phyloP scores from a whole-genome alignment of 1,139 yeast genomes.

The Zygosaccharomyces pseudobailii region DNA sequence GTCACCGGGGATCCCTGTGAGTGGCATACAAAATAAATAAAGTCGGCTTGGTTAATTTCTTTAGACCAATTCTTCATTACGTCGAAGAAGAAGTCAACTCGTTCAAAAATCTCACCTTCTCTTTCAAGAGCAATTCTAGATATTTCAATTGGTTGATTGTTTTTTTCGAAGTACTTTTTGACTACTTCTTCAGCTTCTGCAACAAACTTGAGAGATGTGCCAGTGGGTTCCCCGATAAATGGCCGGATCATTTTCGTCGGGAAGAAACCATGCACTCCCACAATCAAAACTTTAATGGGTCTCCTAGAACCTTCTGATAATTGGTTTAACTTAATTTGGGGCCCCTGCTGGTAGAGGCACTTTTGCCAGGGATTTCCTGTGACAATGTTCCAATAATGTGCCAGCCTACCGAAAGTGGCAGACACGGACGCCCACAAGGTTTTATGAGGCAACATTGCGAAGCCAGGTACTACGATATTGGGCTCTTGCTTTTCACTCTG shows the following conservation, averaged over 20 bases:
- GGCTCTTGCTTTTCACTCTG: conserved; percentile 19
- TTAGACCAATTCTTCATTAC: conserved; percentile 66
- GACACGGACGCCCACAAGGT: conserved; percentile 24
- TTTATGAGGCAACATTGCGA: conserved; percentile 28
- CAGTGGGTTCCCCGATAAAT: conserved; percentile 86
- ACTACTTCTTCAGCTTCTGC: conserved; percentile 80
- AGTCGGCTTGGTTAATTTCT: conserved; percentile 73
- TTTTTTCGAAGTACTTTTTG: conserved; percentile 61
- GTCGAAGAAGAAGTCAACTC: conserved; percentile 76
- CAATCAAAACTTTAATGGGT: conserved; percentile 45
- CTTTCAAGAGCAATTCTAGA: conserved; percentile 91
- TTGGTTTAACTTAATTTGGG: conserved; percentile 17
- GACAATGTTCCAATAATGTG: conserved; percentile 20
- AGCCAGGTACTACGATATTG: conserved; percentile 31
- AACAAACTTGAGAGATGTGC: conserved; percentile 82
- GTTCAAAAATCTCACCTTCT: conserved; percentile 82
- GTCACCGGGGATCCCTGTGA: conserved; percentile 96
- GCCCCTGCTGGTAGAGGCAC: conserved; percentile 22
- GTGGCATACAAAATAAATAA: conserved; percentile 84
- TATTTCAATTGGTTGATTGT: conserved; percentile 52
- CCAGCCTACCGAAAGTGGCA: conserved; percentile 14
- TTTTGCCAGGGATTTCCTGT: conserved; percentile 17
- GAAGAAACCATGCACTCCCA: conserved; percentile 95
- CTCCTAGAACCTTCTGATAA: conserved; percentile 19
- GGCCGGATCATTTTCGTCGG: conserved; percentile 84